These are phyloP conservation scores for Cyathus pygmaeus DNA, from an alignment of 1,284 basidiomycete species.

Conservation along the genomic window DNA sequence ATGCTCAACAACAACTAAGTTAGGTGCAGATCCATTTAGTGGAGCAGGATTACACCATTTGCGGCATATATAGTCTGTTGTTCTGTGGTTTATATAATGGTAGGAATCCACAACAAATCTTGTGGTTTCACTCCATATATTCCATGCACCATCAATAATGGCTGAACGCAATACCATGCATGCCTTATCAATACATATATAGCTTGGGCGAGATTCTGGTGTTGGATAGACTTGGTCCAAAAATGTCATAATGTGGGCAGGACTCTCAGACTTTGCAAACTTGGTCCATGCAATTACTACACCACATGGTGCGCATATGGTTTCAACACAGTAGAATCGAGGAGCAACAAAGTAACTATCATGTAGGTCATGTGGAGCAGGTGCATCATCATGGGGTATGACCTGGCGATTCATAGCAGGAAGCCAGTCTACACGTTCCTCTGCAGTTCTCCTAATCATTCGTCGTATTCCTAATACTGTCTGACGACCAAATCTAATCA, in stretches of 20 bases:
- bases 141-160: slow-evolving; percentile 13
- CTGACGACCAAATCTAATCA: too few relatives aligned
- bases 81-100: slow-evolving; percentile 15
- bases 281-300: slow-evolving; percentile 32
- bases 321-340: slow-evolving; percentile 28
- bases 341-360: slow-evolving; percentile 10
- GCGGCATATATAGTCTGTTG: too few relatives aligned
- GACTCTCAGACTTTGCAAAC: slow-evolving; percentile 34
- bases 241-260: slow-evolving; percentile 32
- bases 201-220: slow-evolving; percentile 17
- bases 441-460: too few relatives aligned
- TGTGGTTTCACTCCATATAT: slow-evolving; percentile 19
- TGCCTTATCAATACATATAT: slow-evolving; percentile 35
- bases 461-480: too few relatives aligned
- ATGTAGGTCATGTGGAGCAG: too few relatives aligned
- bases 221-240: slow-evolving; percentile 23
- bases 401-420: too few relatives aligned
- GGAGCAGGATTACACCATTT: too few relatives aligned
- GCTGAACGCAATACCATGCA: slow-evolving; percentile 21
- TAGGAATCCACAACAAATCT: slow-evolving; percentile 27
- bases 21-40: too few relatives aligned
- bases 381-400: too few relatives aligned
- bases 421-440: too few relatives aligned
- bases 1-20: too few relatives aligned
- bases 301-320: slow-evolving; percentile 30